Conservation (phyloP, 345 rosid species). For the Limnanthes douglasii region DNA sequence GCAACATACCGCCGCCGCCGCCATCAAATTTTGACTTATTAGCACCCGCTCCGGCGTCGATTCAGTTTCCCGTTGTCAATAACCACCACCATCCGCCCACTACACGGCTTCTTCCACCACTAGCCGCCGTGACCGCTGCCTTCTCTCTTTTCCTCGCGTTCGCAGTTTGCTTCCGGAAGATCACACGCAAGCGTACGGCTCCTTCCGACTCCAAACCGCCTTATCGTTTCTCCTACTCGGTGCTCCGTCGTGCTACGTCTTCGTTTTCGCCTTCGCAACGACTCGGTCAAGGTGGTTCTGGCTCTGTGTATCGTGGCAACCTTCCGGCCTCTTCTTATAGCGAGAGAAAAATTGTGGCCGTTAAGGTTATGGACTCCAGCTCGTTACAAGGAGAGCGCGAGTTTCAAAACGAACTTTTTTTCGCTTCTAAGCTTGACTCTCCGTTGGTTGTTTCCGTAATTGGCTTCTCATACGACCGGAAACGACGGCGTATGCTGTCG, state of each 20-base stretch:
- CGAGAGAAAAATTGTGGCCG: constrained; percentile 29
- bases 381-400: constrained; percentile 92
- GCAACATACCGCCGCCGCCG: too few relatives aligned
- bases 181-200: constrained; percentile 29
- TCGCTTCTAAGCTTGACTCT: constrained; percentile 54
- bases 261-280: constrained; percentile 36
- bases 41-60: neutral
- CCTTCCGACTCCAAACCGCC: constrained; percentile 33
- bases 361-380: constrained; percentile 85
- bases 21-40: neutral
- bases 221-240: constrained; percentile 35
- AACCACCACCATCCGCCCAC: constrained; percentile 7
- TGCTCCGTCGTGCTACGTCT: constrained; percentile 42
- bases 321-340: constrained; percentile 12
- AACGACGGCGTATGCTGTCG: constrained; percentile 50
- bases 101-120: constrained; percentile 13
- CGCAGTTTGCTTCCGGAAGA: constrained; percentile 35
- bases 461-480: constrained; percentile 63
- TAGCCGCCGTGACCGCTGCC: constrained; percentile 21
- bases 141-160: constrained; percentile 34
- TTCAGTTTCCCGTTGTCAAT: neutral
- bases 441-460: constrained; percentile 44
- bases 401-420: constrained; percentile 81
- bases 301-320: constrained; percentile 65
- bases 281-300: constrained; percentile 72